Base-by-base conservation (phyloP, 2,329 filamentous ascomycete genomes). In the Aspergillus ibericus region DNA sequence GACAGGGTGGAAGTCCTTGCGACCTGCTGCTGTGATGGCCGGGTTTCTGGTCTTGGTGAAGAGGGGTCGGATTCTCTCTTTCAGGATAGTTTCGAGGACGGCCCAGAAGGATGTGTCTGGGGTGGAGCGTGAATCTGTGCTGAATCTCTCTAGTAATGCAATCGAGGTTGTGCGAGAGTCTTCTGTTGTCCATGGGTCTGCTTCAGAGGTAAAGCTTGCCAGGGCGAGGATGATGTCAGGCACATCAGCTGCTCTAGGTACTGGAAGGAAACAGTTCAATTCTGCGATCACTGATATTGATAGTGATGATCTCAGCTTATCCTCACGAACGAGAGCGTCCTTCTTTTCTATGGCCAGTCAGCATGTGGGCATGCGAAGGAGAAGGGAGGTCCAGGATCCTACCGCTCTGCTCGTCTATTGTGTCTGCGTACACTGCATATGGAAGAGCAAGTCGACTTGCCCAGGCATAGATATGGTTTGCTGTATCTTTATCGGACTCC, bases 41-140 rank as follows among this genome's bases (percentile, higher is more conserved):
- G 75, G 72, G 54, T 77, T 79, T 53, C 72, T 76, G 5, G 71
- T 72, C 46, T 72, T 75, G 5, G 71, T 73, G 55, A 80, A 80
- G 10, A 78, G 66, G 7, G 77, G 77, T 34, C 73, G 75, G 56
- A 80, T 72, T 46, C 62, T 73, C 4, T 60, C 60, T 22, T 64
- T 66, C 29, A 69, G 59, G 4, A 60, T 59, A 1, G 46, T 53
- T 55, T 68, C 67, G 2, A 66, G 40, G 1, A 55, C 46, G 5
- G 40, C 13, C 63, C 68, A 67, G 25, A 72, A 63, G 1, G 40
- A 38, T 3, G 15, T 25, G n/a, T 53, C 36, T n/a, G 44, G 27
- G n/a, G 44, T 16, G 7, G 38, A 34, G 38, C 25, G 36, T 12
- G 51, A 8, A 5, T 35, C 55, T 8, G 51, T 47, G 9, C 40